Base-by-base conservation (phyloP, 2,329 filamentous ascomycete species). In the Aureobasidium sp. region DNA sequence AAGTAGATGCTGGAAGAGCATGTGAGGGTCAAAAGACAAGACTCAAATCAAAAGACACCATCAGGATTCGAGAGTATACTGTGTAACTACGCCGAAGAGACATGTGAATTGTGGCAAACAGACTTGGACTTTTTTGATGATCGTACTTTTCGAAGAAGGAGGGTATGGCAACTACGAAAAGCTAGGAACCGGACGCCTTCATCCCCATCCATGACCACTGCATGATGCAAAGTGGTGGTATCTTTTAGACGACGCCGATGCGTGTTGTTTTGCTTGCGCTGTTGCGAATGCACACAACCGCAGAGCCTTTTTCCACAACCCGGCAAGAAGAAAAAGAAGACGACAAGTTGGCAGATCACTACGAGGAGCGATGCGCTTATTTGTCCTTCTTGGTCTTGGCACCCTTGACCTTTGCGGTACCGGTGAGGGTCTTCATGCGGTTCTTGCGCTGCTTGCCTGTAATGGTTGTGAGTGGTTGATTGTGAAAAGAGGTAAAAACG, bases 361-460 rank as follows among this genome's bases (percentile, higher is more conserved):
- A 53, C 48, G 14, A 14, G n/a, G 57, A 51, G 64, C 67, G 67
- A 68, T 45, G 48, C 66, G 65, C 68, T 68, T 73, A 73, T 71
- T 73, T 73, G 61, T 69, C 64, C 80, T 80, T 90, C 89, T 97
- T 96, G 87, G 89, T 86, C 84, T 87, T 87, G 78, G 87, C 88
- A 79, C 91, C 91, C 90, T 97, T 97, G 85, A 87, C 87, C 91
- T 99, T 99, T 76, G 91, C 93, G 74, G 91, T 96, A 79, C 94
- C 94, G 73, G 94, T 90, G 80, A 97, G 89, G 78, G 93, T 94
- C 91, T 99, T 97, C 82, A 90, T 87, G 80, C 93, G 87, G 90
- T 99, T 99, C 91, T 99, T 99, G 85, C 94, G 90, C 85, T 97
- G 94, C 87, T 99, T 99, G 88, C 93, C 93, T 97, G 81, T 84